Evolutionary conservation across 345 rosid species (phyloP).

Genomic region (Toxicodendron radicans): DNA sequence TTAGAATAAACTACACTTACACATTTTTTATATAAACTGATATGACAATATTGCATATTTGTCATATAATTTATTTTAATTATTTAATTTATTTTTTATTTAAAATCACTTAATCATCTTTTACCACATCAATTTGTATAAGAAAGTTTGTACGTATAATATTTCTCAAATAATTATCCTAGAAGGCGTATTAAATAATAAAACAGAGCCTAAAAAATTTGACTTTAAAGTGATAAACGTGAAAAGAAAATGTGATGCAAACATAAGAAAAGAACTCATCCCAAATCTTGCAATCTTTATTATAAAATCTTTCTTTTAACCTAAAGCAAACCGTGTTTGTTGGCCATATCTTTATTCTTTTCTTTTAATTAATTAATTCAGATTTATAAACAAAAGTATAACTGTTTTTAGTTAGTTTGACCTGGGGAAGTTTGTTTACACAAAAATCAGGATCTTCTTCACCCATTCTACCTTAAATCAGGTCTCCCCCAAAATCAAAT

Average conservation of each 20-base stretch:
- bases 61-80: no score
- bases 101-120: no score
- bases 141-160: no score
- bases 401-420: conserved; percentile 24
- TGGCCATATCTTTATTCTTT: neutral
- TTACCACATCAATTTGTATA: no score
- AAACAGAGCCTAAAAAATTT: no score
- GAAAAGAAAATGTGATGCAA: neutral
- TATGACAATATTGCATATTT: no score
- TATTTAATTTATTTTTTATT: no score
- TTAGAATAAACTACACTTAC: no score
- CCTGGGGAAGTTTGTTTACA: neutral
- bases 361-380: neutral
- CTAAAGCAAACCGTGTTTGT: conserved; percentile 17
- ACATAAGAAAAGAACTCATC: neutral
- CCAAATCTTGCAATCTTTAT: conserved; percentile 2
- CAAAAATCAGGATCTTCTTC: conserved; percentile 13
- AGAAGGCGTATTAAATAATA: no score
- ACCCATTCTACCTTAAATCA: conserved; percentile 16
- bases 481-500: conserved; percentile 14
- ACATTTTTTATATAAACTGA: no score
- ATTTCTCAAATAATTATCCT: no score
- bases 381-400: neutral
- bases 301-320: neutral
- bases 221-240: no score